phyloP scores from a whole-genome alignment of 2,329 filamentous ascomycete genomes.

The Chaetomium sp. region DNA sequence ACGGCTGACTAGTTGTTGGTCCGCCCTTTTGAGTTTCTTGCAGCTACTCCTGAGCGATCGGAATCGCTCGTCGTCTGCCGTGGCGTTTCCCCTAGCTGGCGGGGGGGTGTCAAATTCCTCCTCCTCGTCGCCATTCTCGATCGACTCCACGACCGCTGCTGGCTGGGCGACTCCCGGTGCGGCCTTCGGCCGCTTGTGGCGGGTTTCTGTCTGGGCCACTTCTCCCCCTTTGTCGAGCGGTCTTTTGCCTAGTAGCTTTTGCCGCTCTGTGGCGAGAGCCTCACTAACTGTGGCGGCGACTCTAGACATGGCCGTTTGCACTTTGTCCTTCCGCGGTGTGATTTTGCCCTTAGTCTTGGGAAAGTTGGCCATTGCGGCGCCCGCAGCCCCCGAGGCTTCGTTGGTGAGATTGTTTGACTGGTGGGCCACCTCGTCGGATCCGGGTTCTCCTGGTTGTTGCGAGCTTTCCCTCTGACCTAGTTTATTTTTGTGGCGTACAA shows the following conservation, averaged over 20 bases:
- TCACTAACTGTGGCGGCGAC: conserved; percentile 1
- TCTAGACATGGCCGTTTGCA: background rate
- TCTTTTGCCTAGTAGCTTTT: conserved; percentile 2
- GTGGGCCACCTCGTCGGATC: background rate
- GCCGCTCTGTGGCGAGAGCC: background rate
- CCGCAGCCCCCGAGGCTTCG: background rate
- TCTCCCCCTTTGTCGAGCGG: background rate
- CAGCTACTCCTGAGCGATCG: background rate
- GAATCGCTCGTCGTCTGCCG: background rate
- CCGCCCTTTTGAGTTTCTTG: conserved; percentile 3
- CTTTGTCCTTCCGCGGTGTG: background rate
- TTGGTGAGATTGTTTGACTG: background rate
- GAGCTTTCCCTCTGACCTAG: background rate
- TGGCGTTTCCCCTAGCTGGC: background rate
- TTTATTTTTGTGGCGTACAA: background rate
- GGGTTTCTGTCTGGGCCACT: background rate
- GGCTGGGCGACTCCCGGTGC: background rate
- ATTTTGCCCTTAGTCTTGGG: background rate
- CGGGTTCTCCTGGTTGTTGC: background rate
- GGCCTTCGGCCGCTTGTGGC: conserved; percentile 5
- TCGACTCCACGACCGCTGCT: background rate
- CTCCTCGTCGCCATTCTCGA: conserved; percentile 4
- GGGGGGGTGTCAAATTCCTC: background rate
- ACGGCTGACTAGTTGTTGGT: background rate
- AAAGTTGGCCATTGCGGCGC: background rate